These are phyloP conservation scores for Ceriops tagal DNA, from an alignment of 345 rosid genomes.

Conservation along the genomic window DNA sequence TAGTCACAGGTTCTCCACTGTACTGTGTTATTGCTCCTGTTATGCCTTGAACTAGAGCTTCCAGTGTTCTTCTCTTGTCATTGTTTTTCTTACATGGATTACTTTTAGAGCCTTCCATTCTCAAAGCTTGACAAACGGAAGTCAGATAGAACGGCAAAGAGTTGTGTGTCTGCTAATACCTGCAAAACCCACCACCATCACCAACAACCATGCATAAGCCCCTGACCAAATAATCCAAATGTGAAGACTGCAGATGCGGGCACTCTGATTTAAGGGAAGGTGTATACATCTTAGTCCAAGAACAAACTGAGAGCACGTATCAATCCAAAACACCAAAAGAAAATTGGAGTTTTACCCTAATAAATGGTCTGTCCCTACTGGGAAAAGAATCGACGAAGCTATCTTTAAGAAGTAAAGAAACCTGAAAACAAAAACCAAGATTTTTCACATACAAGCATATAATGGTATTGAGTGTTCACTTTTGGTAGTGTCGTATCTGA, in stretches of 20 bases:
- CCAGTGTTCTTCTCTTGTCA: background rate
- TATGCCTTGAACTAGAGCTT: too few species aligned
- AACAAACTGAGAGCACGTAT: background rate
- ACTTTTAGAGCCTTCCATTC: slow-evolving; percentile 42
- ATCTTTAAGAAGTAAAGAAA: slow-evolving; percentile 87
- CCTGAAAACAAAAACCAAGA: slow-evolving; percentile 44
- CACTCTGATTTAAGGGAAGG: background rate
- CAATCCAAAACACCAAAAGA: too few species aligned
- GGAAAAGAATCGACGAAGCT: slow-evolving; percentile 91
- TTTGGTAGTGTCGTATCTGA: too few species aligned
- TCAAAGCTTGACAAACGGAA: slow-evolving; percentile 70
- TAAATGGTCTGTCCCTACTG: slow-evolving; percentile 61
- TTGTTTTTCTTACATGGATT: slow-evolving; percentile 1
- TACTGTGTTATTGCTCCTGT: too few species aligned
- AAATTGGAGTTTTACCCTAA: slow-evolving; percentile 49
- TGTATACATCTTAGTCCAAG: background rate
- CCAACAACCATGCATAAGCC: too few species aligned
- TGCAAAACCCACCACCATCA: slow-evolving; percentile 35
- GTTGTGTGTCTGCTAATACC: slow-evolving; percentile 79
- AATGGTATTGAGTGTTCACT: too few species aligned
- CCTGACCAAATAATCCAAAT: background rate
- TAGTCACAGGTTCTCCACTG: background rate
- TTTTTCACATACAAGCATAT: too few species aligned
- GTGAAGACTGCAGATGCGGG: background rate
- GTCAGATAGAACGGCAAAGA: slow-evolving; percentile 69